These are phyloP conservation scores for Blastomyces parvus DNA, from an alignment of 2,329 filamentous ascomycete species.

Conservation along the genomic window DNA sequence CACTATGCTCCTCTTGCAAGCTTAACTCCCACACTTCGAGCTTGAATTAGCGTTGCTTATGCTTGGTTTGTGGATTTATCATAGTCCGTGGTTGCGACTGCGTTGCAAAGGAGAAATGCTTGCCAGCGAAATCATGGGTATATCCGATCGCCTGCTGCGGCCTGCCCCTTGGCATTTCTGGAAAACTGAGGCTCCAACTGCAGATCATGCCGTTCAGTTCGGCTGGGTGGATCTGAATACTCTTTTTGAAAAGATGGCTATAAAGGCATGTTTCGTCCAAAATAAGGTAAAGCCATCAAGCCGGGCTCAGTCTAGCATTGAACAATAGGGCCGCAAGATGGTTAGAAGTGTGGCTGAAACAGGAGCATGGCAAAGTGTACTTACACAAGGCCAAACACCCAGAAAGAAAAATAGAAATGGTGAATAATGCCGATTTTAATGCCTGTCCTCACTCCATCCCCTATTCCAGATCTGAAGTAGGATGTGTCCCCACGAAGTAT, in stretches of 20 bases:
- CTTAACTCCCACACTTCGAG: no score
- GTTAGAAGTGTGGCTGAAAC: neutral
- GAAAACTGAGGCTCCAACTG: neutral
- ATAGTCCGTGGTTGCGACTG: no score
- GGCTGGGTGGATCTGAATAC: neutral
- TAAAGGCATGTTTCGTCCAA: neutral
- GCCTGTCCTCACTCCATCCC: neutral
- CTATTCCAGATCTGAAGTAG: neutral
- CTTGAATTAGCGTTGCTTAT: no score
- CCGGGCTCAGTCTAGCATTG: neutral
- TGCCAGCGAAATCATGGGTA: neutral
- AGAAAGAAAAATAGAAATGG: neutral
- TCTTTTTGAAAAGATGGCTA: neutral
- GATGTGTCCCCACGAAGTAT: neutral
- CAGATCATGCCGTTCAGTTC: neutral
- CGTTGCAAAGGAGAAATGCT: no score
- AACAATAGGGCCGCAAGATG: neutral
- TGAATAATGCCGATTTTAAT: neutral
- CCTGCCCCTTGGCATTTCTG: no score
- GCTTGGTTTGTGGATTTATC: no score
- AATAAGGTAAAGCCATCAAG: neutral
- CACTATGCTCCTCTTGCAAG: no score
- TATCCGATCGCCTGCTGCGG: no score
- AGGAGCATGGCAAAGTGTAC: neutral
- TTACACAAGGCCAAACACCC: neutral